Percentiles rank a stretch among this genome's conserved stretches.
Evolutionary conservation across 352 stramenopile species (phyloP).

Genomic region (Phytophthora pseudosyringae): DNA sequence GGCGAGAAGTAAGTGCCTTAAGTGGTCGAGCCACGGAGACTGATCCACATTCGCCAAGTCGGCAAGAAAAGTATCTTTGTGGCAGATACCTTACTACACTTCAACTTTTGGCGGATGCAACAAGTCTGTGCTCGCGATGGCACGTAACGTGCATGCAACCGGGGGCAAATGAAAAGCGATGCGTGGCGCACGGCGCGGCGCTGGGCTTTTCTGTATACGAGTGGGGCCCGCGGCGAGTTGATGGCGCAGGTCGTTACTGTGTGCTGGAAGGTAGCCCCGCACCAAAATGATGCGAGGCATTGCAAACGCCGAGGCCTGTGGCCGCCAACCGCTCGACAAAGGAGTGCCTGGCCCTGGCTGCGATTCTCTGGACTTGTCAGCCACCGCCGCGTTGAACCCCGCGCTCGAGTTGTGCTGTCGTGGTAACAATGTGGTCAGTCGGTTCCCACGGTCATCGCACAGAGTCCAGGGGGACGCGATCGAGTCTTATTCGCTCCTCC

Average conservation of each 20-base stretch:
- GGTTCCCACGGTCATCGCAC: not conserved
- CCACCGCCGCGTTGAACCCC: constrained; percentile 11
- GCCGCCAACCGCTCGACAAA: constrained; percentile 13
- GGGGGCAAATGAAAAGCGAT: not conserved
- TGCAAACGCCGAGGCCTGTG: constrained; percentile 10
- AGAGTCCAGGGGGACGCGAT: not conserved
- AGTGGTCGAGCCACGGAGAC: constrained; percentile 6
- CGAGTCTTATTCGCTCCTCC: constrained; percentile 4
- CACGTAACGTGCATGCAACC: not conserved
- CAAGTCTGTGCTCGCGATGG: too few species aligned
- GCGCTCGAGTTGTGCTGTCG: constrained; percentile 18
- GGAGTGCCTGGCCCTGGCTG: constrained; percentile 14
- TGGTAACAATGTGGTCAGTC: constrained; percentile 33
- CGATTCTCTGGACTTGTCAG: constrained; percentile 27
- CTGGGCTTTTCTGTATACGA: not conserved
- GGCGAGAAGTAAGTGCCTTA: constrained; percentile 1
- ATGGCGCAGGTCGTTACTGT: not conserved
- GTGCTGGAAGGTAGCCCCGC: constrained; percentile 2
- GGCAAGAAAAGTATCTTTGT: constrained; percentile 26
- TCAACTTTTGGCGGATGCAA: not conserved
- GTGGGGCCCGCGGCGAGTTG: not conserved
- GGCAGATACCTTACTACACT: not conserved
- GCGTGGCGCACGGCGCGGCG: not conserved
- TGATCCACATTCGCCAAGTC: not conserved
- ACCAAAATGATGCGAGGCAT: constrained; percentile 14